Conservation (phyloP, 176 grass and related monocot genomes). For the Microstegium vimineum region DNA sequence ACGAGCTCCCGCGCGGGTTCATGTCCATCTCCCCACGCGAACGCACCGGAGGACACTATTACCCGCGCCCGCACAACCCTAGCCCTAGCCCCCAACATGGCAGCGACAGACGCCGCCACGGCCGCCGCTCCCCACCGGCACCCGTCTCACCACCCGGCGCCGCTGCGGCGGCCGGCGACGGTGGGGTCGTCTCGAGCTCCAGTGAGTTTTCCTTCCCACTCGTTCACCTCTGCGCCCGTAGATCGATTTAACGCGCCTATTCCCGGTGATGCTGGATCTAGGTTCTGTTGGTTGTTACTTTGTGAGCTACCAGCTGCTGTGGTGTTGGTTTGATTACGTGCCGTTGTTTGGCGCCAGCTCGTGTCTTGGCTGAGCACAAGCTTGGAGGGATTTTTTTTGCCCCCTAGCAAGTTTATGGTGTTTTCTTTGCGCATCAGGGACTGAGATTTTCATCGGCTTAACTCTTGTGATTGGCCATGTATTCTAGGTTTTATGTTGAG, state of each 20-base stretch:
- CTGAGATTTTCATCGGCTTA: not conserved
- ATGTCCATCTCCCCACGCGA: slow-evolving; percentile 78
- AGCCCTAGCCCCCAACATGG: slow-evolving; percentile 61
- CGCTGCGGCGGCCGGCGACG: not conserved
- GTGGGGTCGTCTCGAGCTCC: slow-evolving; percentile 10
- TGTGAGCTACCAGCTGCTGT: not conserved
- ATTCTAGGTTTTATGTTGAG: not conserved
- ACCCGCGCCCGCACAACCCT: slow-evolving; percentile 24
- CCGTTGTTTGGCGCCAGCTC: not conserved
- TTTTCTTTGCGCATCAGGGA: not conserved
- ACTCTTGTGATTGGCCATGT: not conserved
- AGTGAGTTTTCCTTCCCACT: slow-evolving; percentile 30
- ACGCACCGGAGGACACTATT: slow-evolving; percentile 56
- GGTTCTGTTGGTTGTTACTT: slow-evolving; percentile 17
- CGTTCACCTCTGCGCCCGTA: not conserved
- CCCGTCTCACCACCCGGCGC: not conserved
- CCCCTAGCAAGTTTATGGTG: not conserved
- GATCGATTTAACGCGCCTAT: not conserved
- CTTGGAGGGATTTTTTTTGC: not conserved
- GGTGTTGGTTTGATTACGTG: not conserved
- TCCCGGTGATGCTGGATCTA: slow-evolving; percentile 13
- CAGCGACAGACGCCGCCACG: slow-evolving; percentile 30
- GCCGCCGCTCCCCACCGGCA: slow-evolving; percentile 20
- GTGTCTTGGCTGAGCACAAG: not conserved
- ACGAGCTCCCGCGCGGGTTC: slow-evolving; percentile 52